Evolutionary conservation across 2,329 filamentous ascomycete species (phyloP), one percentile per base, ranked within the genome.

Genomic region (Hawksworthiomyces lignivorus): DNA sequence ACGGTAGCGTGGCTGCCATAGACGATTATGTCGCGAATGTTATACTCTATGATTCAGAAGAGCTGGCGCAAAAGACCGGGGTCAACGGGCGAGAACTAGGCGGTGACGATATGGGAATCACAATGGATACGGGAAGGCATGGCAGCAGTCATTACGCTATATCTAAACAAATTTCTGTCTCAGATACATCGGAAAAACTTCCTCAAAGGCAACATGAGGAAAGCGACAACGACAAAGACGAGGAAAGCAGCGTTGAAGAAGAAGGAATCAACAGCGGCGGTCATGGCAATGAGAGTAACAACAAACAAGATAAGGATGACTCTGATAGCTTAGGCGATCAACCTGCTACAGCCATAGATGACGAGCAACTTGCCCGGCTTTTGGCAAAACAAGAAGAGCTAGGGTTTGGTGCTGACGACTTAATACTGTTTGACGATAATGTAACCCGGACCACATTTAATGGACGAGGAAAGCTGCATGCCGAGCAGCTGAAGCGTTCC

Each of bases 1-100:
- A 52, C 11, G 60, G 58, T 3, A 66, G 72, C 7, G 71, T 81
- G 15, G 75, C 80, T 29, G 73, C 69, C 1, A 65, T 80, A 51
- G 73, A 75, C 1, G 84, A 89, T 53, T 88, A 88, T 52, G 80
- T 87, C 53, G 71, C 75, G 32, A 86, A 87, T 47, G 69, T 85
- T 53, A 62, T 61, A 15, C 68, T 68, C 1, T 68, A 70, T 36
- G 66, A 64, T 4, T 36, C 56, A 9, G 48, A 54, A 5, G 54
- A 57, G 11, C 46, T 52, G 3, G 32, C 49, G 14, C 40, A 48
- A 4, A 47, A 54, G 4, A 50, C 55, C 21, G 38, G 54, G 5
- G 57, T 62, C 39, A 54, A 53, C 10, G 49, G 52, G 8, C 61
- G 64, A 42, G 66, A 72, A 32, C 54, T 73, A 3, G 69, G 69